Conservation (phyloP, 2,329 filamentous ascomycete genomes). For the Sporothrix inflata region DNA sequence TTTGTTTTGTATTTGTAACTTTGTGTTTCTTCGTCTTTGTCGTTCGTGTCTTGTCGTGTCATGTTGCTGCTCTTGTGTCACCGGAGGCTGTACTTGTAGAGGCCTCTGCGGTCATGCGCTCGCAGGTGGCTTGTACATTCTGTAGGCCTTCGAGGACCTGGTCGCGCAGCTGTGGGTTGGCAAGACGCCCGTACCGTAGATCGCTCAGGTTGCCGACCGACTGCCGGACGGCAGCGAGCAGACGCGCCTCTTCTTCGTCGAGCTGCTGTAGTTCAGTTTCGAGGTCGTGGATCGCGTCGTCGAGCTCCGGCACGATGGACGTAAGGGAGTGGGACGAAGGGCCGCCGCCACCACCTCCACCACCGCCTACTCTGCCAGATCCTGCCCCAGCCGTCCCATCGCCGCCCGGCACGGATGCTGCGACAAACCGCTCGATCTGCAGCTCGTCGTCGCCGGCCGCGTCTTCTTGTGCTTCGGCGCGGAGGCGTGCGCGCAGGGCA, state of each 20-base stretch:
- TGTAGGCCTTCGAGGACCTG: conserved; percentile 70
- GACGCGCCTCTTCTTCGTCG: conserved; percentile 63
- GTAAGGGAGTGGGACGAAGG: conserved; percentile 58
- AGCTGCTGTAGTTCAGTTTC: conserved; percentile 69
- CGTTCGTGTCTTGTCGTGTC: not conserved
- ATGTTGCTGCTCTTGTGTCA: not conserved
- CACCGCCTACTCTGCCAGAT: too few species aligned
- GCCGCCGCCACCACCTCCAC: not conserved
- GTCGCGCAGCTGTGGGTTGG: conserved; percentile 63
- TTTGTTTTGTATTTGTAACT: not conserved
- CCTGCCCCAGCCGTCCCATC: not conserved
- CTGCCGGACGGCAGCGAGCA: conserved; percentile 65
- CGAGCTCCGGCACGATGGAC: conserved; percentile 70
- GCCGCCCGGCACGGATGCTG: conserved; percentile 45
- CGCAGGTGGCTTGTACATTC: conserved; percentile 66
- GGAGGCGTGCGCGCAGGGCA: conserved; percentile 57
- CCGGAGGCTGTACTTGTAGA: not conserved
- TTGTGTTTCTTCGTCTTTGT: not conserved
- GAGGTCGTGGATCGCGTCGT: conserved; percentile 65
- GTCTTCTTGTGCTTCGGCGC: conserved; percentile 55
- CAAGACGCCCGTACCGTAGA: conserved; percentile 76
- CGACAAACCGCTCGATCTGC: conserved; percentile 62
- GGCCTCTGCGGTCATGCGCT: conserved; percentile 37
- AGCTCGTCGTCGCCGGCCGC: conserved; percentile 66
- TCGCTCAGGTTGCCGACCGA: conserved; percentile 77